These are phyloP conservation scores for Zygosaccharomyces sapae DNA, from an alignment of 1,139 yeast species.

Conservation along the genomic window DNA sequence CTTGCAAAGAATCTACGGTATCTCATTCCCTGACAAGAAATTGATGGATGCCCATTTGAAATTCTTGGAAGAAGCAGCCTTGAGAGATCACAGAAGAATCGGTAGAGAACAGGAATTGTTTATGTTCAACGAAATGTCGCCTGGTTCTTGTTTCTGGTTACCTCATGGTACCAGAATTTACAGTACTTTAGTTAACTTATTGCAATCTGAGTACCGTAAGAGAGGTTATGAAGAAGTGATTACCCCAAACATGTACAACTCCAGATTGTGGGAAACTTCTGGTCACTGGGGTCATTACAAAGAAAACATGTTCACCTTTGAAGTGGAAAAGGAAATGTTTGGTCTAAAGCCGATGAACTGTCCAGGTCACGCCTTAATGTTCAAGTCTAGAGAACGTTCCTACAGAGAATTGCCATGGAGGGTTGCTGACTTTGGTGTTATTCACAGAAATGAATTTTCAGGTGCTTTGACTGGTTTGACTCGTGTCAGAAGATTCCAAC, in stretches of 20 bases:
- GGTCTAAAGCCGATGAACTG: conserved; percentile 98
- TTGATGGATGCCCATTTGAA: conserved; percentile 92
- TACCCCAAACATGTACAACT: conserved; percentile 95
- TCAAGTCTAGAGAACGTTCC: conserved; percentile 81
- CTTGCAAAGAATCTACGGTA: conserved; percentile 97
- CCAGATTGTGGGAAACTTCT: conserved; percentile 94
- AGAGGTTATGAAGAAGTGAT: conserved; percentile 97
- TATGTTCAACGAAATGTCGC: conserved; percentile 92
- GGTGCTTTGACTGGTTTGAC: conserved; percentile 90
- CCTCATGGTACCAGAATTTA: conserved; percentile 98
- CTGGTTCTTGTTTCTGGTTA: conserved; percentile 96
- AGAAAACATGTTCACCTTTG: conserved; percentile 95
- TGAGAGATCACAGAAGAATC: conserved; percentile 94
- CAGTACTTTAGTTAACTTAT: conserved; percentile 71
- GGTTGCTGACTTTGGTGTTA: conserved; percentile 92
- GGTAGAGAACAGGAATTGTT: conserved; percentile 96
- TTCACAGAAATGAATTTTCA: conserved; percentile 92
- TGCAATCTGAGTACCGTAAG: conserved; percentile 77
- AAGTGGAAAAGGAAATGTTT: conserved; percentile 82
- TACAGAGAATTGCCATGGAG: conserved; percentile 95
- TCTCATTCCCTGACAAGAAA: conserved; percentile 98
- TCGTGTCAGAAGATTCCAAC: conserved; percentile 96
- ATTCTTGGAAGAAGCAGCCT: conserved; percentile 93
- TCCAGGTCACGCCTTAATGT: conserved; percentile 94
- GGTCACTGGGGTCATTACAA: conserved; percentile 98